Conservation (phyloP, 2,329 filamentous ascomycete genomes). For the Mycosphaerella arachidis region DNA sequence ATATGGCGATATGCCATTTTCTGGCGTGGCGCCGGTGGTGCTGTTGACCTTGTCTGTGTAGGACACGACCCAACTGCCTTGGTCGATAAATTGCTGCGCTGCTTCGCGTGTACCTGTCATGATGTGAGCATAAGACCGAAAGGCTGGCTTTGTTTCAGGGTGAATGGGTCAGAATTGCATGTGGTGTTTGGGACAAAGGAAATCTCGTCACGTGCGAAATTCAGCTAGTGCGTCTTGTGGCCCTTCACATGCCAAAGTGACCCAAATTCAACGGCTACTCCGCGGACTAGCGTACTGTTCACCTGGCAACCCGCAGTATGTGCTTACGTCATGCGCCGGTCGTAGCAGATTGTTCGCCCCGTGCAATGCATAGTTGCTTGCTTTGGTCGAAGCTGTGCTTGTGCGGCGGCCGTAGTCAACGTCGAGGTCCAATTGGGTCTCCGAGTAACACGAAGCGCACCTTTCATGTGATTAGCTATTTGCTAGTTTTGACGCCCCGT, state of each 20-base stretch:
- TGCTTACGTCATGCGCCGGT: neutral
- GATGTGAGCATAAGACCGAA: neutral
- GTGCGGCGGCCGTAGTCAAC: neutral
- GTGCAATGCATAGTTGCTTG: neutral
- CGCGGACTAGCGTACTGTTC: neutral
- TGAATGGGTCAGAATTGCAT: neutral
- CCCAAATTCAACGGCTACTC: neutral
- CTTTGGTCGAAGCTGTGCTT: neutral
- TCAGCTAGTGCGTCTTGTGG: neutral
- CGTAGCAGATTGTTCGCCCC: neutral
- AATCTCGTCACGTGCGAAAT: neutral
- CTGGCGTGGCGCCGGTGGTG: neutral
- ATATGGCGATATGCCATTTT: neutral
- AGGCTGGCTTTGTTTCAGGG: neutral
- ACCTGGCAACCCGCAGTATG: neutral
- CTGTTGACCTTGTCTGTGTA: neutral
- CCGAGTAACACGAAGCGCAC: neutral
- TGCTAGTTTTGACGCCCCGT: too few species aligned
- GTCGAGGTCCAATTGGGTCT: neutral
- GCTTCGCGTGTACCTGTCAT: neutral
- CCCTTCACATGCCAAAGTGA: neutral
- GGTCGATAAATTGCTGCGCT: neutral
- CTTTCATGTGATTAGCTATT: neutral
- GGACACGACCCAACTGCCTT: too few species aligned
- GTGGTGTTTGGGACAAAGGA: neutral